These are phyloP conservation scores for Aspergillus neotritici DNA, from an alignment of 2,329 filamentous ascomycete species.

Conservation along the genomic window DNA sequence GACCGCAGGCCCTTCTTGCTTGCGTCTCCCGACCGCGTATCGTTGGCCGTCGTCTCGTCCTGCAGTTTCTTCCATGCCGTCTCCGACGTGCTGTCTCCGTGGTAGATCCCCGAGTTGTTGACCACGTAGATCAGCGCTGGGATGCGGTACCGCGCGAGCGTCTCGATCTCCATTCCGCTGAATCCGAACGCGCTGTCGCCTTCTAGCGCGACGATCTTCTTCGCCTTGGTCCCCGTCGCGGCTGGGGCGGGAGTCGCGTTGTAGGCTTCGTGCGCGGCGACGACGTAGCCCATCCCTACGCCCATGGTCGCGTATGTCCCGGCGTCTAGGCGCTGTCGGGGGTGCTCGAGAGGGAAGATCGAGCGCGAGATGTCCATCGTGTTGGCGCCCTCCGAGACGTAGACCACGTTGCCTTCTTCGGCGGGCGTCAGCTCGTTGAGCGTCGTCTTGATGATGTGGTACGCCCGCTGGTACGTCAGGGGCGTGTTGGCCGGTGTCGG, in stretches of 20 bases:
- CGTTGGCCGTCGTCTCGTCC: conserved; percentile 32
- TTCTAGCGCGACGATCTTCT: conserved; percentile 54
- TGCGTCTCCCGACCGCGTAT: conserved; percentile 17
- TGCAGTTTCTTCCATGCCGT: conserved; percentile 44
- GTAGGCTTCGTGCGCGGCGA: conserved; percentile 53
- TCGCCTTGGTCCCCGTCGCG: conserved; percentile 27
- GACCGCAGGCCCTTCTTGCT: conserved; percentile 41
- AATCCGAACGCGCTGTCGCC: conserved; percentile 55
- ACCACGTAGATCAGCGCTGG: conserved; percentile 52
- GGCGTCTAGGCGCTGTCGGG: conserved; percentile 52
- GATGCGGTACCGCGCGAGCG: conserved; percentile 51
- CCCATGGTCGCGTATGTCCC: conserved; percentile 58
- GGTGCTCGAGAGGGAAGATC: conserved; percentile 50
- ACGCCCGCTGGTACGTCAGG: conserved; percentile 49
- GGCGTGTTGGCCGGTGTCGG: conserved; percentile 31
- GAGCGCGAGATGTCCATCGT: conserved; percentile 58
- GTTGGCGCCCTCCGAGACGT: conserved; percentile 55
- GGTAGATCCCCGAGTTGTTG: conserved; percentile 51
- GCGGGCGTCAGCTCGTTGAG: conserved; percentile 44
- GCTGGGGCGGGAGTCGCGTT: conserved; percentile 41
- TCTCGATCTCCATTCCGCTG: conserved; percentile 52
- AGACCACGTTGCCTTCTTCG: conserved; percentile 47
- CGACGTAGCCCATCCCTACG: conserved; percentile 52
- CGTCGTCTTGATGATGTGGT: conserved; percentile 48
- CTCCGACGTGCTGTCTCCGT: conserved; percentile 38